Conservation (phyloP, 2,329 filamentous ascomycete species). For the Epichloe sp. region DNA sequence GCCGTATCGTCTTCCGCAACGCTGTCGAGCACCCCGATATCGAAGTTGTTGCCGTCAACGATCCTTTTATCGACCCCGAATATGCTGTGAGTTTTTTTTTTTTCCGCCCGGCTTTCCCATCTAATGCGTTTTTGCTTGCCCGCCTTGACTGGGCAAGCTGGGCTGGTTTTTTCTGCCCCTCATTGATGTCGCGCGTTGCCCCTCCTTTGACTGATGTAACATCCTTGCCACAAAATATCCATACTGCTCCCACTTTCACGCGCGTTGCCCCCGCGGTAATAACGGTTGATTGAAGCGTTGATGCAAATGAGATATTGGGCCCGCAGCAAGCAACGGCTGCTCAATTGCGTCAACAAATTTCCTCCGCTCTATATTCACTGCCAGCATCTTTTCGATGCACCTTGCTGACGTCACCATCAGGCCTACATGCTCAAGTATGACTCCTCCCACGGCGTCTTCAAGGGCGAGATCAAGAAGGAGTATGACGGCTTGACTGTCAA, state of each 20-base stretch:
- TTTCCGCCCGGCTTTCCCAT: neutral
- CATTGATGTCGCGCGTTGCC: constrained; percentile 4
- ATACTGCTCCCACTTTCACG: neutral
- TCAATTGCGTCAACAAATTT: neutral
- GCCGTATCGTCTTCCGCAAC: constrained; percentile 98
- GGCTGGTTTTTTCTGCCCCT: constrained; percentile 3
- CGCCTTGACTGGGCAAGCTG: neutral
- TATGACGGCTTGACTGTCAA: constrained; percentile 69
- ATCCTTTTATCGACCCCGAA: constrained; percentile 95
- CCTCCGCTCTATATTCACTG: neutral
- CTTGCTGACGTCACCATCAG: constrained; percentile 29
- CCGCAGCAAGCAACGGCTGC: neutral
- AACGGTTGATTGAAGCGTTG: neutral
- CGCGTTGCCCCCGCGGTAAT: neutral
- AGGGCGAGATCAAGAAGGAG: constrained; percentile 70
- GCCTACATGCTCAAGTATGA: constrained; percentile 99
- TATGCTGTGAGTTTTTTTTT: constrained; percentile 68
- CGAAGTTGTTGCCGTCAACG: constrained; percentile 93
- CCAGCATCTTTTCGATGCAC: neutral
- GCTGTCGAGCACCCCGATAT: constrained; percentile 81
- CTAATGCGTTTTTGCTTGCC: neutral
- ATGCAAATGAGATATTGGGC: no score
- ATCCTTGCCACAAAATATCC: neutral
- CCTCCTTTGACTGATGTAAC: constrained; percentile 6
- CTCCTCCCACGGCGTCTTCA: constrained; percentile 92